Evolutionary conservation across 805 yeast species (phyloP).

Genomic region (Metschnikowia drakensbergensis): DNA sequence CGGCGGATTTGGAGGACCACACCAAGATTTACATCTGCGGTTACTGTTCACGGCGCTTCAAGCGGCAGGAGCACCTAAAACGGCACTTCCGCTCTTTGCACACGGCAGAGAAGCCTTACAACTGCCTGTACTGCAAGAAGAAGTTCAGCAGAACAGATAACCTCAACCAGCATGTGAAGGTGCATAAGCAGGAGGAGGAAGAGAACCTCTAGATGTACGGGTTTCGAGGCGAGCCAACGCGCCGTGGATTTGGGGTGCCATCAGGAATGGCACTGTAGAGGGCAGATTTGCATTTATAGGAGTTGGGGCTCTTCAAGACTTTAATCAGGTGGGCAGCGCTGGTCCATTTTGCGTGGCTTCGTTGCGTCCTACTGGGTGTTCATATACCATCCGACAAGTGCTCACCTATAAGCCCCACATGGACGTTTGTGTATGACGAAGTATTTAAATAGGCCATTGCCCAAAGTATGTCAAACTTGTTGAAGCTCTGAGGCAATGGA

Average conservation of each 20-base stretch:
- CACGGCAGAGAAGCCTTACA: conserved; percentile 67
- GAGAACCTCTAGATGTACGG: background rate
- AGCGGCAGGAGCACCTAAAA: conserved; percentile 73
- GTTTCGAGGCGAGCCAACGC: too few species aligned
- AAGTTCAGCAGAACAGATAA: conserved; percentile 67
- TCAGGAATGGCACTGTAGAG: background rate
- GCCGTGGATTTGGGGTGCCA: background rate
- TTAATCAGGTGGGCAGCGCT: too few species aligned
- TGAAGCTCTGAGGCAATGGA: background rate
- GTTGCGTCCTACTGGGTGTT: too few species aligned
- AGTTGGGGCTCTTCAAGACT: too few species aligned
- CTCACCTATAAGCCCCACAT: too few species aligned
- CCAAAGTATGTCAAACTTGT: background rate
- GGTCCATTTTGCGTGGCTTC: too few species aligned
- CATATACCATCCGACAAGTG: background rate
- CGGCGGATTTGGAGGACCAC: conserved; percentile 48
- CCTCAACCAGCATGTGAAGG: conserved; percentile 61
- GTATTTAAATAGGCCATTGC: background rate
- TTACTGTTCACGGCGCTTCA: conserved; percentile 60
- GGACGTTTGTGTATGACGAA: background rate
- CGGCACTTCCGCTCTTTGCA: conserved; percentile 73
- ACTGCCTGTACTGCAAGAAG: conserved; percentile 57
- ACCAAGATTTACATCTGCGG: conserved; percentile 60
- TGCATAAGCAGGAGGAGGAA: conserved; percentile 35
- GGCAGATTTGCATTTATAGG: too few species aligned